Conservation (phyloP, 805 yeast genomes). For the Myxozyma geophila region DNA sequence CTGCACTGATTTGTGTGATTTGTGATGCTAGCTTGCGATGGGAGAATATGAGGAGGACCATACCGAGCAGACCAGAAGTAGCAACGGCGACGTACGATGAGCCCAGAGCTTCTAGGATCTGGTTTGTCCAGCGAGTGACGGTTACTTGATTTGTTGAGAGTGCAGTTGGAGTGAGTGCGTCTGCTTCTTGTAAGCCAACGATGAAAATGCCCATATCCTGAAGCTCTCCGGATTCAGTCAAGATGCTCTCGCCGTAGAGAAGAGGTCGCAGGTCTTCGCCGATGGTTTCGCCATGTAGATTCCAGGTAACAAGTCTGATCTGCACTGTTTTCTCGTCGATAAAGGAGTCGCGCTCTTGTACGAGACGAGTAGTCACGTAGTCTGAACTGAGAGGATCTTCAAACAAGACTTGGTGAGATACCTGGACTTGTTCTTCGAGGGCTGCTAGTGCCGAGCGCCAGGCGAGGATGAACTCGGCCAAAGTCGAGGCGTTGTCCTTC, state of each 20-base stretch:
- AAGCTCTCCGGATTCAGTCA: slow-evolving; percentile 11
- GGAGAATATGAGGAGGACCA: slow-evolving; percentile 55
- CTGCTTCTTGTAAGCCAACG: slow-evolving; percentile 56
- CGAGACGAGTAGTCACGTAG: slow-evolving; percentile 31
- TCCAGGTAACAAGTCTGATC: slow-evolving; percentile 43
- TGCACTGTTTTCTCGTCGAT: slow-evolving; percentile 35
- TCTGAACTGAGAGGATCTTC: slow-evolving; percentile 32
- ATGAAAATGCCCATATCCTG: slow-evolving; percentile 45
- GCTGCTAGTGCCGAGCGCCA: slow-evolving; percentile 43
- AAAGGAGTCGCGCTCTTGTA: slow-evolving; percentile 27
- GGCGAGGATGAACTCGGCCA: slow-evolving; percentile 42
- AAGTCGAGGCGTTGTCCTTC: slow-evolving; percentile 16
- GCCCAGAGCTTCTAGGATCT: slow-evolving; percentile 39
- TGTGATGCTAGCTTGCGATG: slow-evolving; percentile 45
- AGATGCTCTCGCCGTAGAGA: slow-evolving; percentile 32
- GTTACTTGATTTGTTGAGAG: slow-evolving; percentile 45
- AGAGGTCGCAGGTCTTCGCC: slow-evolving; percentile 37
- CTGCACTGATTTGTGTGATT: slow-evolving; percentile 48
- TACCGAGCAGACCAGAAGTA: slow-evolving; percentile 57
- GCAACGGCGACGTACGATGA: slow-evolving; percentile 47
- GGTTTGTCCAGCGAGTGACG: slow-evolving; percentile 37
- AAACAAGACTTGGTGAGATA: slow-evolving; percentile 1
- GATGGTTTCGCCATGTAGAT: slow-evolving; percentile 41
- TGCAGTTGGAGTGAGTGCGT: slow-evolving; percentile 52
- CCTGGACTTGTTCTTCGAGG: slow-evolving; percentile 33